Percentiles rank a stretch among this genome's conserved stretches.
Conservation (phyloP, 1,284 basidiomycete species). For the Irpex sp. region DNA sequence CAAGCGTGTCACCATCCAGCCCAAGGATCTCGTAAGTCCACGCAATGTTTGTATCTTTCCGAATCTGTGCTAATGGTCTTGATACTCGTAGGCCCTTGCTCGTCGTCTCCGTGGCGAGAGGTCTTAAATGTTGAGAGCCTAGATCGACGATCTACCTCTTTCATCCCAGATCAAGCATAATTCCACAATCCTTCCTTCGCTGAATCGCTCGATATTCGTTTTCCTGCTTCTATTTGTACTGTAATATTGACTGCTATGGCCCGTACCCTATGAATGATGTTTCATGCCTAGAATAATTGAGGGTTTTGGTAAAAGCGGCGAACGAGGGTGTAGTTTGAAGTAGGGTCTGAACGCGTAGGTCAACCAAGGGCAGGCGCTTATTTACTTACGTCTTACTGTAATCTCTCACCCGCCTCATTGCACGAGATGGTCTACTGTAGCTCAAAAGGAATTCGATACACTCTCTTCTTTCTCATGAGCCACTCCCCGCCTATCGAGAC, state of each 20-base stretch:
- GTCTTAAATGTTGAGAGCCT: slow-evolving; percentile 23
- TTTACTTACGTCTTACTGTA: no score
- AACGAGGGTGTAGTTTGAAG: no score
- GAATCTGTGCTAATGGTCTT: background rate
- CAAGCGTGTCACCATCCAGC: slow-evolving; percentile 88
- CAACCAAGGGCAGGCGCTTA: no score
- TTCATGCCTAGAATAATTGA: background rate
- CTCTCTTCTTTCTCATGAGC: no score
- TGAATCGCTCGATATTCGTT: background rate
- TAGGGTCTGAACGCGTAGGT: no score
- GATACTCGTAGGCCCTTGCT: slow-evolving; percentile 55
- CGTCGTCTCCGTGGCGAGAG: slow-evolving; percentile 88
- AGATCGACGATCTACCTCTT: background rate
- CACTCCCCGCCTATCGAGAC: no score
- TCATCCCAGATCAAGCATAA: background rate
- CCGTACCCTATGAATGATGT: background rate
- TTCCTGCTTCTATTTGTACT: background rate
- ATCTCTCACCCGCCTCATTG: no score
- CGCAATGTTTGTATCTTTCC: background rate
- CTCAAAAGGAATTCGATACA: no score
- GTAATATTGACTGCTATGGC: background rate
- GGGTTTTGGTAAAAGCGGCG: no score
- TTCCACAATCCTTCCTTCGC: background rate
- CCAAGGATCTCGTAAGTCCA: slow-evolving; percentile 65
- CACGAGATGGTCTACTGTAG: no score